Conservation (phyloP, 2,329 filamentous ascomycete species). For the Cladosporium sp. region DNA sequence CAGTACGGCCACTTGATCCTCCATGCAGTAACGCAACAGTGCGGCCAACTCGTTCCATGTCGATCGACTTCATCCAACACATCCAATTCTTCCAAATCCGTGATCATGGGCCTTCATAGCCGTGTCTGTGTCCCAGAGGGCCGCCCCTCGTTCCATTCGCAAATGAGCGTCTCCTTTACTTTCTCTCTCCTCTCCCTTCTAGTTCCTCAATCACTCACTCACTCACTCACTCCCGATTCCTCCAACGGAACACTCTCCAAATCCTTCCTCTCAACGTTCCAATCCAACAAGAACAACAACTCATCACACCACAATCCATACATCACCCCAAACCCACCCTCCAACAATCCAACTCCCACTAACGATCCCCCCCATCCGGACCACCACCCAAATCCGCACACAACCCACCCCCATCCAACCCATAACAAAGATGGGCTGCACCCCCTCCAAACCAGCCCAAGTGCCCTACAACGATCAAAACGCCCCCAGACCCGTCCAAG, state of each 20-base stretch:
- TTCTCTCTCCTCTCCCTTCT: neutral
- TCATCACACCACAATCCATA: too few species aligned
- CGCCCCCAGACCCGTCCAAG: neutral
- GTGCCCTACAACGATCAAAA: neutral
- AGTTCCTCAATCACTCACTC: too few species aligned
- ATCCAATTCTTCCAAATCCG: neutral
- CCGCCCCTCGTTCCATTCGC: neutral
- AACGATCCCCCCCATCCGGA: too few species aligned
- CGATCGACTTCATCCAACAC: neutral
- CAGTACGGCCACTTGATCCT: neutral
- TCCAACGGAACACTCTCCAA: too few species aligned
- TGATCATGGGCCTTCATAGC: neutral
- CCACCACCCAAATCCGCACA: too few species aligned
- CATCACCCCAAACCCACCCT: too few species aligned
- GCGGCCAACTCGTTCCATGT: neutral
- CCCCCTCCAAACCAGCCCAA: neutral
- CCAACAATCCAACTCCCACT: too few species aligned
- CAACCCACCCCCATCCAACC: neutral
- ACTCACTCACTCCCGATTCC: too few species aligned
- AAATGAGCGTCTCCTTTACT: neutral
- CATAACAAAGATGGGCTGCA: neutral
- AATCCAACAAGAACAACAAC: too few species aligned
- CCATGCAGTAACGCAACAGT: neutral
- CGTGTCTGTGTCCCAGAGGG: neutral
- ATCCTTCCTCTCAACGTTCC: too few species aligned